These are phyloP conservation scores for Kazachstania sp. DNA, from an alignment of 1,139 yeast genomes.

Conservation along the genomic window DNA sequence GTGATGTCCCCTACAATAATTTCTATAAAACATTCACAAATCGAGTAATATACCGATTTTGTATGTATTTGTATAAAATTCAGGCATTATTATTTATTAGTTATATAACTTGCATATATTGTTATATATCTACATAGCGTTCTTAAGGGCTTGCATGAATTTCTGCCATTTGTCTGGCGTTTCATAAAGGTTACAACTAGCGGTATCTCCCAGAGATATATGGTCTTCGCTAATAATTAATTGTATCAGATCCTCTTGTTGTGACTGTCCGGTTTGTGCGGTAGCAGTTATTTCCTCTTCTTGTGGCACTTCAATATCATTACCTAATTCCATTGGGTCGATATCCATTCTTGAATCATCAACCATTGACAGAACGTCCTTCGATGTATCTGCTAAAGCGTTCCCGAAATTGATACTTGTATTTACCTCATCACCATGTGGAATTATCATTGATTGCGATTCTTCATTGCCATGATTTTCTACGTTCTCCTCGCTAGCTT, in stretches of 20 bases:
- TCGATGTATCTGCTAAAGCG: background rate
- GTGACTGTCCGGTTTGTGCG: background rate
- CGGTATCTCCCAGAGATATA: slow-evolving; percentile 15
- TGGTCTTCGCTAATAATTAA: slow-evolving; percentile 27
- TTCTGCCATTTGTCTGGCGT: slow-evolving; percentile 17
- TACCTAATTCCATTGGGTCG: slow-evolving; percentile 6
- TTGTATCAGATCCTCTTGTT: slow-evolving; percentile 4
- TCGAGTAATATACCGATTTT: too few relatives aligned
- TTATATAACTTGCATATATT: too few relatives aligned
- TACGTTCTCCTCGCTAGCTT: slow-evolving; percentile 5
- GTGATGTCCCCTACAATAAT: too few relatives aligned
- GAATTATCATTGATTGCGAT: background rate
- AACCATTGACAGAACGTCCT: slow-evolving; percentile 2
- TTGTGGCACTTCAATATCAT: background rate
- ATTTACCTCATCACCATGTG: background rate
- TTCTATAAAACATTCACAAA: too few relatives aligned
- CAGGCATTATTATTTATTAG: too few relatives aligned
- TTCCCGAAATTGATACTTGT: background rate
- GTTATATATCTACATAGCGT: too few relatives aligned
- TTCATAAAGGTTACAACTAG: slow-evolving; percentile 23
- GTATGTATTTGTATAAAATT: too few relatives aligned
- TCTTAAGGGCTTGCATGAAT: slow-evolving; percentile 11
- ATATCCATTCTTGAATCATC: slow-evolving; percentile 7
- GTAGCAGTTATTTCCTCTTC: slow-evolving; percentile 2
- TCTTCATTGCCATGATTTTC: slow-evolving; percentile 1